These are phyloP conservation scores for Candida maltosa DNA, from an alignment of 805 yeast species.

Conservation along the genomic window DNA sequence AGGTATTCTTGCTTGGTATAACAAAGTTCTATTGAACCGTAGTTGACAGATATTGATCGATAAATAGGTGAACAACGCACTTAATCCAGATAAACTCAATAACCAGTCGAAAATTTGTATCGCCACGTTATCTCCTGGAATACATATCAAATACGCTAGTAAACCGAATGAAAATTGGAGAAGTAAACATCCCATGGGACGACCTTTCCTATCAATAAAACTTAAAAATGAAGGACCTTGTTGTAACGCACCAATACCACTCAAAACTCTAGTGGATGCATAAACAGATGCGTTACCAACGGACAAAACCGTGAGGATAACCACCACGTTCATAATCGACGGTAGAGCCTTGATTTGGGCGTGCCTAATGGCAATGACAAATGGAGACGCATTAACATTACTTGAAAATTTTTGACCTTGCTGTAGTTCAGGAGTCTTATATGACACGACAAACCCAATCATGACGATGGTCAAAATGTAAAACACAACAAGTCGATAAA, in stretches of 20 bases:
- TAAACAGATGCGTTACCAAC: slow-evolving; percentile 36
- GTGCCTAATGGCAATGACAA: slow-evolving; percentile 34
- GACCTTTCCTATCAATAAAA: slow-evolving; percentile 27
- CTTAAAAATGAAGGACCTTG: slow-evolving; percentile 26
- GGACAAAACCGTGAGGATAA: slow-evolving; percentile 28
- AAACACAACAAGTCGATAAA: slow-evolving; percentile 61
- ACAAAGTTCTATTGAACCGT: slow-evolving; percentile 25
- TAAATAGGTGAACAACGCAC: slow-evolving; percentile 27
- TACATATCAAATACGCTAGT: slow-evolving; percentile 24
- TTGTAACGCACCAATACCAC: slow-evolving; percentile 28
- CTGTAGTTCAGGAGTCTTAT: slow-evolving; percentile 15
- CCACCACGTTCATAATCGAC: slow-evolving; percentile 30
- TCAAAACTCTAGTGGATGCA: slow-evolving; percentile 30
- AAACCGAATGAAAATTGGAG: slow-evolving; percentile 25
- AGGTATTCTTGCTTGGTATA: slow-evolving; percentile 17
- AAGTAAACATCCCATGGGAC: slow-evolving; percentile 25
- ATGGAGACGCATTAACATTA: slow-evolving; percentile 31
- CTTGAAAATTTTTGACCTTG: slow-evolving; percentile 12
- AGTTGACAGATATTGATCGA: slow-evolving; percentile 29
- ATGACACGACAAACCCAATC: slow-evolving; percentile 53
- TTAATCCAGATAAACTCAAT: slow-evolving; percentile 26
- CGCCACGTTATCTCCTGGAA: slow-evolving; percentile 19
- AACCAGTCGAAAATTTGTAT: slow-evolving; percentile 30
- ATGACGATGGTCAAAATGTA: slow-evolving; percentile 52
- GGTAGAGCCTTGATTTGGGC: slow-evolving; percentile 29